Percentiles rank a stretch among this genome's conserved stretches.
Evolutionary conservation across 2,329 filamentous ascomycete species (phyloP).

Genomic region (Sphaerulina populicola): DNA sequence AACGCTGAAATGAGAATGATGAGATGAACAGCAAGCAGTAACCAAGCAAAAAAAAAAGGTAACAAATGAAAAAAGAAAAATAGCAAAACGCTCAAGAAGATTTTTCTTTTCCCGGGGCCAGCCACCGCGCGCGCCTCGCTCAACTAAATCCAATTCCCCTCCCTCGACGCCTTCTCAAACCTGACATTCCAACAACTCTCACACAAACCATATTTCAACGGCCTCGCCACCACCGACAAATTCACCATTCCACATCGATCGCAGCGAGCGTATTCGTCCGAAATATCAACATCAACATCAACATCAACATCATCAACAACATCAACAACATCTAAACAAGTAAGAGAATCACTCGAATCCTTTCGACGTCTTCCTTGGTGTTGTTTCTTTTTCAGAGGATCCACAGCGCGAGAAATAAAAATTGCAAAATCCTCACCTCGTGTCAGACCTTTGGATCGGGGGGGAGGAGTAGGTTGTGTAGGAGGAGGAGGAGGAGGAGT

Average conservation of each 20-base stretch:
- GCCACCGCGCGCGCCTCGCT: background rate
- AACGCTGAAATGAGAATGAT: too few species aligned
- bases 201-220: background rate
- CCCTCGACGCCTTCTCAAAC: background rate
- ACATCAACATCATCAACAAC: constrained; percentile 12
- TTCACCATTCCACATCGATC: background rate
- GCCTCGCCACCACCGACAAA: background rate
- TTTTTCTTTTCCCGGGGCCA: background rate
- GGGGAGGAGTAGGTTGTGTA: background rate
- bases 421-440: constrained; percentile 15
- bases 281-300: constrained; percentile 1
- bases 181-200: background rate
- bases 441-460: background rate
- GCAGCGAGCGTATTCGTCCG: background rate
- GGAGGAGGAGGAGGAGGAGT: background rate
- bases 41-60: background rate
- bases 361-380: constrained; percentile 2
- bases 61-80: background rate
- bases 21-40: background rate
- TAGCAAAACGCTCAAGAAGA: background rate
- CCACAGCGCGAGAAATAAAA: constrained; percentile 10
- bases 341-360: constrained; percentile 17
- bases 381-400: constrained; percentile 12
- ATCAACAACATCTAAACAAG: constrained; percentile 16
- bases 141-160: background rate